Conservation (phyloP, 2,329 filamentous ascomycete genomes). For the Pestalotiopsis sp. region DNA sequence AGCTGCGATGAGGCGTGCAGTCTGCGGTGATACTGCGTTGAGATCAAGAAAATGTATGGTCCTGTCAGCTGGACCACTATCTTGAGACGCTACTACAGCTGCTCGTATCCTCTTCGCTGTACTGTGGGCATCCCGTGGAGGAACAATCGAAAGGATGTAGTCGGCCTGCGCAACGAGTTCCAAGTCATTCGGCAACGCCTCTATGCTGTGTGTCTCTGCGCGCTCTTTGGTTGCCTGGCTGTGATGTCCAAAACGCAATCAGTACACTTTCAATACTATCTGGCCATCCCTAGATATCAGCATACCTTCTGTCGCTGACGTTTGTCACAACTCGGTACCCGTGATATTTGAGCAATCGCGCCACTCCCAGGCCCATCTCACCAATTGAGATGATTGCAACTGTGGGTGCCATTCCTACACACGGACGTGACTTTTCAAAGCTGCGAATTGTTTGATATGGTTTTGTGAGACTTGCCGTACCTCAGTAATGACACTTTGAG, state of each 20-base stretch:
- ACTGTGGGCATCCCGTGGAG: background rate
- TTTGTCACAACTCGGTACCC: slow-evolving; percentile 5
- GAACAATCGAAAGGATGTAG: slow-evolving; percentile 1
- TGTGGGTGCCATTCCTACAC: background rate
- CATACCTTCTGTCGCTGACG: slow-evolving; percentile 4
- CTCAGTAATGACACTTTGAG: background rate
- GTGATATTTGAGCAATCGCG: slow-evolving; percentile 1
- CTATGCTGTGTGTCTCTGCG: background rate
- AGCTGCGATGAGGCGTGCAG: background rate
- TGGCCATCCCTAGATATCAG: background rate
- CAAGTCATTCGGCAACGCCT: background rate
- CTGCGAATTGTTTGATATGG: background rate
- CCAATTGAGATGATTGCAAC: slow-evolving; percentile 5
- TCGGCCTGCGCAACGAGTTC: background rate
- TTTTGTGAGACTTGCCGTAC: background rate
- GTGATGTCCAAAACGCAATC: background rate
- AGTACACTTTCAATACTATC: background rate
- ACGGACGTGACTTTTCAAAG: background rate
- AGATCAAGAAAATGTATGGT: background rate
- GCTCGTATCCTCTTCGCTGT: background rate
- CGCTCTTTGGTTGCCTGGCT: background rate
- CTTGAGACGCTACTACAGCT: background rate
- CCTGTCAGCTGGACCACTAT: background rate
- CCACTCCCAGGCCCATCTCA: slow-evolving; percentile 6
- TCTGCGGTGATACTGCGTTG: slow-evolving; percentile 1